These are phyloP conservation scores for Sphaerobolus stellatus DNA, from an alignment of 1,284 basidiomycete genomes.

Conservation along the genomic window DNA sequence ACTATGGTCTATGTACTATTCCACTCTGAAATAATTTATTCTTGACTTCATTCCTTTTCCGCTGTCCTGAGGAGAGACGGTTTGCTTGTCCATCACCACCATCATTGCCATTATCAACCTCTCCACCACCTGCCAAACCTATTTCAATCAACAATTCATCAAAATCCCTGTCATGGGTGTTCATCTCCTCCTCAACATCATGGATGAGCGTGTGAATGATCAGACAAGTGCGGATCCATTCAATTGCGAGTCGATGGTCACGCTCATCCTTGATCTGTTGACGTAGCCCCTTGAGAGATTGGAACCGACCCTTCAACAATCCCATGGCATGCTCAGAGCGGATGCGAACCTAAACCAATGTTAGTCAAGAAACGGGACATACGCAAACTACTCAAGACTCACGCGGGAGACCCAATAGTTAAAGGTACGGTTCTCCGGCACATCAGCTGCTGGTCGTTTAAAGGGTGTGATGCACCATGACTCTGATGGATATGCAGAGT, in stretches of 20 bases:
- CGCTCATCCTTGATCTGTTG: conserved; percentile 4
- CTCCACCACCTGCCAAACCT: background rate
- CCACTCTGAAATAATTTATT: background rate
- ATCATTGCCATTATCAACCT: background rate
- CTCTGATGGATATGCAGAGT: conserved; percentile 4
- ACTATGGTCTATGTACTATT: background rate
- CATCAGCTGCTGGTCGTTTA: conserved; percentile 29
- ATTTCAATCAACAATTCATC: background rate
- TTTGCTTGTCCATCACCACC: background rate
- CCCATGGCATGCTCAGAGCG: conserved; percentile 5
- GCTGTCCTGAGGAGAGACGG: background rate
- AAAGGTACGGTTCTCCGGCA: too few species aligned
- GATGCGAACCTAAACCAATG: background rate
- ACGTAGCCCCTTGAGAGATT: background rate
- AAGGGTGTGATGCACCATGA: conserved; percentile 16
- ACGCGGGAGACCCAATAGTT: background rate
- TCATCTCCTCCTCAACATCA: background rate
- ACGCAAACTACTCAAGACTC: background rate
- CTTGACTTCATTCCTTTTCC: background rate
- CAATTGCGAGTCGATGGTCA: background rate
- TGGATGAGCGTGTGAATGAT: background rate
- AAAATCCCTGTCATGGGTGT: background rate
- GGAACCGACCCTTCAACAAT: conserved; percentile 1
- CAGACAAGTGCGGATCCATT: conserved; percentile 1
- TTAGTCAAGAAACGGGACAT: background rate